Evolutionary conservation across 2,329 filamentous ascomycete genomes (phyloP), one percentile per base, ranked within the genome.

Genomic region (Colletotrichum endophyticum): DNA sequence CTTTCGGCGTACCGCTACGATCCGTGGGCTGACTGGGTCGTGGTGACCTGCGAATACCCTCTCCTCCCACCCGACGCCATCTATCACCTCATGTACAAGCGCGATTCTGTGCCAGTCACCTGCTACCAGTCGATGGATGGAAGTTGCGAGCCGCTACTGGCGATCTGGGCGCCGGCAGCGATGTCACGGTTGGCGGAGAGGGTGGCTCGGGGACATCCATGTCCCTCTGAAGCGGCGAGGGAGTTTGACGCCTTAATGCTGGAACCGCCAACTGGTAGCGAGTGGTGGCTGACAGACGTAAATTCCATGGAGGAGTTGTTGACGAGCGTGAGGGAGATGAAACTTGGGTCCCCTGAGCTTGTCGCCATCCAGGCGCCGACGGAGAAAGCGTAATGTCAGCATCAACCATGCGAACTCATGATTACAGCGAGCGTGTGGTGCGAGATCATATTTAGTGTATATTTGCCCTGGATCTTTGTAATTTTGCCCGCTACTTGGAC

Each of bases 1-100:
- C 74, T 84, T 8, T 79, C 82, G 16, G 84, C 83, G 4, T 80
- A 84, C 75, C 39, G 49, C 19, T 28, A 72, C 16, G 78, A 81
- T 32, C 79, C 79, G 22, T 61, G 78, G n/a, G 77, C 79, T 0
- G 79, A 77, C 27, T 86, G 82, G 83, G 78, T 85, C 6, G 80
- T 84, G 12, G 70, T 84, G 6, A 80, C 81, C 3, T 85, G 82
- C 68, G 82, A 85, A 63, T 85, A 82, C 75, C 84, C 84, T 2
- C 78, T 85, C 8, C 71, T 85, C 8, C 79, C 80, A 0, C 66
- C 75, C 5, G 66, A 79, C 4, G 79, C 82, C 11, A 69, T 86
- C 3, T 75, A 73, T n/a, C 79, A 80, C 19, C 78, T 86, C 5
- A 72, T 79, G 19, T n/a, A 73, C 5, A 78, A 79, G 8, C 81